Percentiles rank a stretch among this genome's conserved stretches.
phyloP scores from a whole-genome alignment of 306 rosid species.

The Gastrolobium bilobum region DNA sequence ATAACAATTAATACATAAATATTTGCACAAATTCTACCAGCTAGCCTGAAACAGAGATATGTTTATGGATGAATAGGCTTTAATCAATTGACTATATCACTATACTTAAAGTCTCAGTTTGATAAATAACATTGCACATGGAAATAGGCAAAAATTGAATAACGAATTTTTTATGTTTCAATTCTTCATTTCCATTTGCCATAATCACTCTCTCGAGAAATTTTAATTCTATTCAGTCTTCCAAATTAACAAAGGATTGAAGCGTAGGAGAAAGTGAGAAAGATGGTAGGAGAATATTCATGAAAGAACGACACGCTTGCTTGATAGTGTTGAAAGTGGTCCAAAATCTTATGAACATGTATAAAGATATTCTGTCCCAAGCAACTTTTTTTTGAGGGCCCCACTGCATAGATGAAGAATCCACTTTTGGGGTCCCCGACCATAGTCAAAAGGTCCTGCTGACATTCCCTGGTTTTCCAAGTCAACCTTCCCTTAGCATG shows the following conservation, averaged over 20 bases:
- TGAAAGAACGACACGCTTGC: background rate
- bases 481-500: conserved; percentile 52
- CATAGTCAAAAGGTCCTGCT: conserved; percentile 58
- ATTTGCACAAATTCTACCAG: background rate
- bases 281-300: conserved; percentile 27
- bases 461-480: conserved; percentile 56
- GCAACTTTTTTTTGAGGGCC: conserved; percentile 40
- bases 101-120: too few relatives aligned
- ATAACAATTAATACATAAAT: too few relatives aligned
- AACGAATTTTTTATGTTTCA: background rate
- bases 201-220: too few relatives aligned
- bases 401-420: conserved; percentile 57
- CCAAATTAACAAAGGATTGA: background rate
- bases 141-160: background rate
- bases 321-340: conserved; percentile 1
- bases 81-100: too few relatives aligned
- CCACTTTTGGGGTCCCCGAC: conserved; percentile 43
- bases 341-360: conserved; percentile 10
- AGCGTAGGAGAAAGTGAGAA: background rate
- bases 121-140: background rate
- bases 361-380: conserved; percentile 52
- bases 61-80: too few relatives aligned
- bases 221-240: background rate
- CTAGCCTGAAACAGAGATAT: background rate
- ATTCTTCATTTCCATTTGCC: background rate